phyloP scores from a whole-genome alignment of 331 rosid genomes.

The Prunus yedoensis region DNA sequence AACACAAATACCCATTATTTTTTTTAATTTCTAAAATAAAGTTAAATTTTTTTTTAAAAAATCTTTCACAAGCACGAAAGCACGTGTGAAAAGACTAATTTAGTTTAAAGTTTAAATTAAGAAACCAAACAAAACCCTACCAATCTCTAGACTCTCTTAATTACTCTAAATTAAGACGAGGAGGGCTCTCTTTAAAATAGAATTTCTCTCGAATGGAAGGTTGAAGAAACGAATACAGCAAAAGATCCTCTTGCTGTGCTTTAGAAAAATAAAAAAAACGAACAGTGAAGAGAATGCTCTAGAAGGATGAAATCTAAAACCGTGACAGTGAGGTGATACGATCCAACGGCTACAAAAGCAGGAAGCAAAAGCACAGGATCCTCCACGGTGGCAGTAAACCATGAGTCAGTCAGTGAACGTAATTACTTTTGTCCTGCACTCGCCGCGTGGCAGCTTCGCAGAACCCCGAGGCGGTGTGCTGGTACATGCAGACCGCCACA shows the following conservation, averaged over 20 bases:
- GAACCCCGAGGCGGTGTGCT: constrained; percentile 13
- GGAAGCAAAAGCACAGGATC: background rate
- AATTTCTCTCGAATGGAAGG: too few species aligned
- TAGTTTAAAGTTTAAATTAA: too few species aligned
- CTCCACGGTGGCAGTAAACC: background rate
- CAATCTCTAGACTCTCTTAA: too few species aligned
- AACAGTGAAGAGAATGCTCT: background rate
- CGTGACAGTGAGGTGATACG: background rate
- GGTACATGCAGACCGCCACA: constrained; percentile 30
- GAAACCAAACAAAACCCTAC: too few species aligned
- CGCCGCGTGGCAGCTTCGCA: constrained; percentile 32
- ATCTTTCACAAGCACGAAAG: fast-evolving
- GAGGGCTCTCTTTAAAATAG: too few species aligned
- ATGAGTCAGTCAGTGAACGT: background rate
- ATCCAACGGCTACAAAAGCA: background rate
- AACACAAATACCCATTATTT: too few species aligned
- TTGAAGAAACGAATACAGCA: too few species aligned
- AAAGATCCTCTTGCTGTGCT: too few species aligned
- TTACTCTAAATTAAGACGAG: too few species aligned
- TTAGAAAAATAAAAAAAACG: background rate
- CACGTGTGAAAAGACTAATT: too few species aligned
- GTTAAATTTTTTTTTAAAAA: too few species aligned
- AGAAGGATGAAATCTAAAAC: background rate
- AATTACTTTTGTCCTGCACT: background rate
- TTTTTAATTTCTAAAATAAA: too few species aligned